Evolutionary conservation across 179 eudicot species (phyloP), one percentile per base, ranked within the genome.

Genomic region (Beta lomatogona): DNA sequence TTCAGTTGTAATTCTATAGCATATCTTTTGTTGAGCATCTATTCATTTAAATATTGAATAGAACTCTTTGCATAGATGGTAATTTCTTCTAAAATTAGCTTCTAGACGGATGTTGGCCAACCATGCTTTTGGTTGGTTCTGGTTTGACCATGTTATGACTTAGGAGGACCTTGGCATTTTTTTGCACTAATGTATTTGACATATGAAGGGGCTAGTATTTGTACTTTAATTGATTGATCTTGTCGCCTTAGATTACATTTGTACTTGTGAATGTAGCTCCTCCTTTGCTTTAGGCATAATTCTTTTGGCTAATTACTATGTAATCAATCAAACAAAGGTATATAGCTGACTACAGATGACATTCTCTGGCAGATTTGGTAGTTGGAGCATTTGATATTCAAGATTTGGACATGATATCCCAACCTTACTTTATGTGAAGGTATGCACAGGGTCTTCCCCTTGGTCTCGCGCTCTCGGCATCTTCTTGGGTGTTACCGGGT

Each of bases 91-190:
- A 72, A 52, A 28, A 68, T 69, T 58, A 83, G 46, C n/a, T 36
- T 59, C n/a, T 77, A 6, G 53, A 74, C 41, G 22, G 77, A 85
- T 81, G 84, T 85, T 85, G 87, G 84, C 87, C 87, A 81, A 81
- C 77, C 78, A 76, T 61, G 71, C 71, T 73, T 81, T 81, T 81
- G 87, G 84, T 81, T 41, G 81, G 72, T 78, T 66, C 82, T 81
- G 67, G 79, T 82, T 81, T 84, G 84, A 81, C 84, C 73, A 48
- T 85, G 50, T 59, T 28, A 63, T 55, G 57, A 44, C 50, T 36
- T 22, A 45, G 59, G 22, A 50, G 15, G 44, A 28, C 45, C 55
- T 46, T 45, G n/a, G 19, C 16, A 7, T 58, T 80, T 69, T 28
- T 72, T 80, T 71, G 21, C 75, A 61, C 59, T n/a, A 6, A 28